Evolutionary conservation across 2,329 filamentous ascomycete genomes (phyloP).

Genomic region (Ilyonectria mors-panacis): DNA sequence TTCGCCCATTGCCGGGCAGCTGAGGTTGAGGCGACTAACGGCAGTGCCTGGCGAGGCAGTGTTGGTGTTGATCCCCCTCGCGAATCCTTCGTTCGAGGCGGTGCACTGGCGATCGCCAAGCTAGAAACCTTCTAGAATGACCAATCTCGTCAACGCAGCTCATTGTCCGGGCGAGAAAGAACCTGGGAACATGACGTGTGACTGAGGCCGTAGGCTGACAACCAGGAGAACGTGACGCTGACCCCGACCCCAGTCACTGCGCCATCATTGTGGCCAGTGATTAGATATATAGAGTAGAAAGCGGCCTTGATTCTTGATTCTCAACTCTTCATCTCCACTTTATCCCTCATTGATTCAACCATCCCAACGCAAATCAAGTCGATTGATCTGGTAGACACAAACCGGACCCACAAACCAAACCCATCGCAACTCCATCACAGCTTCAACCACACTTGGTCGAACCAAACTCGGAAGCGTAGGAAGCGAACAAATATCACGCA

Average conservation of each 20-base stretch:
- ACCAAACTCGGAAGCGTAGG: background rate
- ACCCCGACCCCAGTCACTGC: background rate
- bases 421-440: background rate
- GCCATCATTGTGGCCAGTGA: background rate
- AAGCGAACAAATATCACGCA: background rate
- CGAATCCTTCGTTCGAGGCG: conserved; percentile 3
- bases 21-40: background rate
- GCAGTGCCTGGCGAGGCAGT: conserved; percentile 3
- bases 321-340: background rate
- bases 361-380: background rate
- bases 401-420: background rate
- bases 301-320: background rate
- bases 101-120: conserved; percentile 1
- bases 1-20: background rate
- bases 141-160: conserved; percentile 8
- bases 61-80: background rate
- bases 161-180: background rate
- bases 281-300: background rate
- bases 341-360: background rate
- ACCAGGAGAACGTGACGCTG: background rate
- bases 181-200: background rate
- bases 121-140: conserved; percentile 19
- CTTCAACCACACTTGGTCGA: background rate
- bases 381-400: background rate
- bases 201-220: background rate